A percentile compares a stretch with the other conserved stretches of the same genome.
Evolutionary conservation across 441 rosid species (phyloP).

Genomic region (Croton laevigatus): DNA sequence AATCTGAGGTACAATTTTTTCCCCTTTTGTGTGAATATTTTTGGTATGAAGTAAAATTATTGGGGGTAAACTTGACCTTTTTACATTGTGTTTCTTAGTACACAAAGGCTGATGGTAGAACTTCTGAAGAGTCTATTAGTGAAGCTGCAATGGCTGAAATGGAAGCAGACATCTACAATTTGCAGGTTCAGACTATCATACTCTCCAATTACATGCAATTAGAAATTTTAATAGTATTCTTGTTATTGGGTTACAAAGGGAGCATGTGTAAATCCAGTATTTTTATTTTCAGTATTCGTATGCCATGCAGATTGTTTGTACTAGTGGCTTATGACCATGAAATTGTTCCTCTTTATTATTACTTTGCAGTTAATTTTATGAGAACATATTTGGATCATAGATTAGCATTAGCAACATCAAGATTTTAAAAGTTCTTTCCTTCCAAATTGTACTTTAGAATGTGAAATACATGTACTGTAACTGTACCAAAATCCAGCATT

Average conservation of each 20-base stretch:
- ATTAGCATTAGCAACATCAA: neutral
- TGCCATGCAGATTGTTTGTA: neutral
- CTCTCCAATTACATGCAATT: neutral
- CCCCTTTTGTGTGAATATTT: constrained; percentile 6
- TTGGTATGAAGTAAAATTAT: neutral
- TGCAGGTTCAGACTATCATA: constrained; percentile 51
- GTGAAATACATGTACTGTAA: neutral
- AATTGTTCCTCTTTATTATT: neutral
- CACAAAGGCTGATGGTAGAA: constrained; percentile 32
- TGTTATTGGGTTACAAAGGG: neutral
- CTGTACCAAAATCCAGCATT: neutral
- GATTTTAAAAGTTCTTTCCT: neutral
- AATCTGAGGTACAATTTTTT: constrained; percentile 45
- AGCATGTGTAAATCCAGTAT: neutral
- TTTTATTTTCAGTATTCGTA: neutral
- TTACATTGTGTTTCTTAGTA: constrained; percentile 37
- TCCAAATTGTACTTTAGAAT: neutral
- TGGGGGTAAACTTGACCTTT: constrained; percentile 18
- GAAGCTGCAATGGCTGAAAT: constrained; percentile 68
- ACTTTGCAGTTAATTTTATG: neutral
- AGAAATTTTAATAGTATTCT: neutral
- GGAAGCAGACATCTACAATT: constrained; percentile 72
- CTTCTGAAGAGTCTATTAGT: constrained; percentile 41
- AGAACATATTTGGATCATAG: neutral
- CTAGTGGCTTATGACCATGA: neutral